phyloP scores from a whole-genome alignment of 768 basidiomycete genomes.

The Kwoniella mangroviensis region DNA sequence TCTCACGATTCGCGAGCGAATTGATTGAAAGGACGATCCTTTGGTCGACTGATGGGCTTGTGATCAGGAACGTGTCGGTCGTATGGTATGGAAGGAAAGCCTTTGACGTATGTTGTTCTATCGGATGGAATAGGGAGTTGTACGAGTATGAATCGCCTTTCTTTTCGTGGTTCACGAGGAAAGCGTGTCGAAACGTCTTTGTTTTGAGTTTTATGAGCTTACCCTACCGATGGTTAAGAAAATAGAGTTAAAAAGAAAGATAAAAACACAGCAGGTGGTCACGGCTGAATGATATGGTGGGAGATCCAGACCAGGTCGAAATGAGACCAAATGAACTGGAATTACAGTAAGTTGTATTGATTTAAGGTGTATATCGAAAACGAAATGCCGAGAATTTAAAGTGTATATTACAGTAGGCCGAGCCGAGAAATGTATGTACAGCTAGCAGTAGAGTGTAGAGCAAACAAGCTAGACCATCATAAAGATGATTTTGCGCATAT shows the following conservation, averaged over 20 bases:
- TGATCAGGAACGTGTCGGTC: constrained; percentile 3
- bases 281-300: background rate
- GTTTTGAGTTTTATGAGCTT: background rate
- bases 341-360: background rate
- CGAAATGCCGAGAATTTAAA: background rate
- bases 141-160: too few species aligned
- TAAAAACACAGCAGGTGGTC: background rate
- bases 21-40: background rate
- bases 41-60: background rate
- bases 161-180: background rate
- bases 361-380: background rate
- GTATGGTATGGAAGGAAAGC: background rate
- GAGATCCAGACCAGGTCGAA: constrained; percentile 1
- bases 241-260: background rate
- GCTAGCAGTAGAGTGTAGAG: too few species aligned
- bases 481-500: too few species aligned
- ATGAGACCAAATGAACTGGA: background rate
- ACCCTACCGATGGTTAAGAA: background rate
- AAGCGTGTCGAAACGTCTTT: background rate
- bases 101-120: constrained; percentile 7
- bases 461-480: too few species aligned
- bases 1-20: background rate
- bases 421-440: background rate
- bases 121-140: background rate
- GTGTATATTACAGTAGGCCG: background rate